Percentiles rank a stretch among this genome's conserved stretches.
phyloP scores from a whole-genome alignment of 2,329 filamentous ascomycete genomes.

The Fusarium acutatum region DNA sequence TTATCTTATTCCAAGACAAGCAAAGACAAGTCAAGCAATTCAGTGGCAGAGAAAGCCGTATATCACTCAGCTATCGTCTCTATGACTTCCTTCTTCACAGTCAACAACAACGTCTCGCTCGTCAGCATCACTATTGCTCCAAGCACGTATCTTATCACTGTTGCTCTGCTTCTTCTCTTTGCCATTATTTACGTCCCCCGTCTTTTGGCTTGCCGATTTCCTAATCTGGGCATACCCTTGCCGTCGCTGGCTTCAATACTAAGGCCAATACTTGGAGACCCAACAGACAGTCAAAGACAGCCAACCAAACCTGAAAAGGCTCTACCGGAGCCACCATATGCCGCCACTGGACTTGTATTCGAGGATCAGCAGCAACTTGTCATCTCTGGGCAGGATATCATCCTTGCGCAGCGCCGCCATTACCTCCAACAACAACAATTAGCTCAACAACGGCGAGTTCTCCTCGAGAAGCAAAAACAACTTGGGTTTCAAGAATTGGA shows the following conservation, averaged over 20 bases:
- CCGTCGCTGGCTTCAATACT: constrained; percentile 34
- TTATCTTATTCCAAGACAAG: background rate
- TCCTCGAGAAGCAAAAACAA: constrained; percentile 34
- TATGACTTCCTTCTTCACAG: constrained; percentile 68
- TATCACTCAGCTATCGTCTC: constrained; percentile 40
- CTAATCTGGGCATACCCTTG: constrained; percentile 47
- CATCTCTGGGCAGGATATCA: constrained; percentile 44
- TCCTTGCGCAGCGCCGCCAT: constrained; percentile 37
- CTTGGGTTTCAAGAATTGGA: constrained; percentile 31
- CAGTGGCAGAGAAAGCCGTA: background rate
- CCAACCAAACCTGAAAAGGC: constrained; percentile 35
- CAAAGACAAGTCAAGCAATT: constrained; percentile 9
- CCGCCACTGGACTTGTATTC: constrained; percentile 42
- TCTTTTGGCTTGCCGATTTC: constrained; percentile 46
- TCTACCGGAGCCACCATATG: constrained; percentile 39
- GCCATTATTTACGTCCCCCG: constrained; percentile 58
- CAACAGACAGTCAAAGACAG: constrained; percentile 1
- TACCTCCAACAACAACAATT: constrained; percentile 32
- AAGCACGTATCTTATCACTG: constrained; percentile 63
- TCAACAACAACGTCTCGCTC: constrained; percentile 69
- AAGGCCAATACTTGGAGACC: constrained; percentile 28
- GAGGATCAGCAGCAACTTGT: constrained; percentile 47
- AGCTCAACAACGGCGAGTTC: constrained; percentile 19
- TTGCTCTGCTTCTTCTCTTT: constrained; percentile 61
- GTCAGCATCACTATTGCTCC: constrained; percentile 67